Evolutionary conservation across 441 rosid genomes (phyloP).

Genomic region (Adansonia gregorii): DNA sequence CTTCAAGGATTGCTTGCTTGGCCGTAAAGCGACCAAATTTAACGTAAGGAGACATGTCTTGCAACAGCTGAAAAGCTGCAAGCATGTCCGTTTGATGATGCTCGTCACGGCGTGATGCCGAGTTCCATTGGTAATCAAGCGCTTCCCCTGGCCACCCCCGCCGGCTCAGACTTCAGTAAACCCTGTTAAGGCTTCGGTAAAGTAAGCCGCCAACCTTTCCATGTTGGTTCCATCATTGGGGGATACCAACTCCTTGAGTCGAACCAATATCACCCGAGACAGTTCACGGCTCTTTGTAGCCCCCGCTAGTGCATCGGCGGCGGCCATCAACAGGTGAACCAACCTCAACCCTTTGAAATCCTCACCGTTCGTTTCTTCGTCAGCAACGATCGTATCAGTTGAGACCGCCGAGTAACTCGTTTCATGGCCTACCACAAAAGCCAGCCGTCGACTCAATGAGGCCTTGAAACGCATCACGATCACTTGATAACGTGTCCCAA

Average conservation of each 20-base stretch:
- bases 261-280: slow-evolving; percentile 86
- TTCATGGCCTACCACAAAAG: slow-evolving; percentile 22
- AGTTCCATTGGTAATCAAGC: slow-evolving; percentile 29
- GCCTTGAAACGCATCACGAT: slow-evolving; percentile 59
- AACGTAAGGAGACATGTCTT: slow-evolving; percentile 78
- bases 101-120: slow-evolving; percentile 31
- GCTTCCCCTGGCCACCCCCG: slow-evolving; percentile 29
- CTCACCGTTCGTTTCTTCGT: slow-evolving; percentile 43
- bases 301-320: slow-evolving; percentile 79
- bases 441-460: slow-evolving; percentile 59
- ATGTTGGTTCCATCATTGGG: slow-evolving; percentile 63
- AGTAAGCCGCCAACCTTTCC: slow-evolving; percentile 80
- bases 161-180: slow-evolving; percentile 43
- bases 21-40: slow-evolving; percentile 84
- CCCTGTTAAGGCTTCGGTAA: slow-evolving; percentile 68
- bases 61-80: slow-evolving; percentile 73
- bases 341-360: slow-evolving; percentile 77
- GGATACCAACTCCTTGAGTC: slow-evolving; percentile 88
- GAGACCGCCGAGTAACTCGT: slow-evolving; percentile 39
- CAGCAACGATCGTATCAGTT: slow-evolving; percentile 35
- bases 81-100: slow-evolving; percentile 54
- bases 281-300: slow-evolving; percentile 58
- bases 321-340: slow-evolving; percentile 83
- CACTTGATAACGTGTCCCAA: slow-evolving; percentile 57
- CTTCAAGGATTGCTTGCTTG: slow-evolving; percentile 77